A percentile compares a stretch with the other conserved stretches of the same genome.
These are phyloP conservation scores for Cryphonectria japonica DNA, from an alignment of 2,329 filamentous ascomycete species.

Conservation along the genomic window DNA sequence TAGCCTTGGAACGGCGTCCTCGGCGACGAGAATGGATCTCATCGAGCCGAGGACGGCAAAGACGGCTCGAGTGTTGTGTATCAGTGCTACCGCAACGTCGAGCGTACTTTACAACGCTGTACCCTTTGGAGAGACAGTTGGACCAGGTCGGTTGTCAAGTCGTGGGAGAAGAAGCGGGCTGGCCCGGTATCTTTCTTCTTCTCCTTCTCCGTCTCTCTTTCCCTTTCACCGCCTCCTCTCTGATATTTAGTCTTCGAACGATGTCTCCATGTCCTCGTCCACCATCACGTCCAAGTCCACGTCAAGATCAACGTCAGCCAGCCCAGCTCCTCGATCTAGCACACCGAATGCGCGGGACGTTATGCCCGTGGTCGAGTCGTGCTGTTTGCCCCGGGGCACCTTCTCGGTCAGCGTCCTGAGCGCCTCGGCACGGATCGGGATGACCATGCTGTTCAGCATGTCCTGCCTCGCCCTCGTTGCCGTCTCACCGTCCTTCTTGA, in stretches of 20 bases:
- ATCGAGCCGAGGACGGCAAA: not conserved
- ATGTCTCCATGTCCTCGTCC: constrained; percentile 10
- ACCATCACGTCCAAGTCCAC: not conserved
- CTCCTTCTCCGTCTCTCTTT: not conserved
- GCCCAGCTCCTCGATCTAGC: not conserved
- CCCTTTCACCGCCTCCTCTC: not conserved
- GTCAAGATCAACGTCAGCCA: not conserved
- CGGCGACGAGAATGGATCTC: not conserved
- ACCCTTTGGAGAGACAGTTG: not conserved
- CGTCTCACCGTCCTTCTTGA: constrained; percentile 22
- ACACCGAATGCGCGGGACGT: not conserved
- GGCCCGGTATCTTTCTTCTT: not conserved
- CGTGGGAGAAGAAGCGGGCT: not conserved
- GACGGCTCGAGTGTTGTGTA: not conserved
- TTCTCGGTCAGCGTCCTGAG: constrained; percentile 18
- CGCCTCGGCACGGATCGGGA: constrained; percentile 13
- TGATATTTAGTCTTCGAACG: not conserved
- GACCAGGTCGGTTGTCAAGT: not conserved
- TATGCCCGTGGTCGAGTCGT: constrained; percentile 20
- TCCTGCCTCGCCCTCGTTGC: constrained; percentile 25
- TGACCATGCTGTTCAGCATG: constrained; percentile 12
- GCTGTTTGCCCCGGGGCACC: constrained; percentile 5
- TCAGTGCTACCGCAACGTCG: not conserved
- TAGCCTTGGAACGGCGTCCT: not conserved
- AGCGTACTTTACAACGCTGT: not conserved